Evolutionary conservation across 129 eudicot species (phyloP).

Genomic region (Centrapalus pauciflorus): DNA sequence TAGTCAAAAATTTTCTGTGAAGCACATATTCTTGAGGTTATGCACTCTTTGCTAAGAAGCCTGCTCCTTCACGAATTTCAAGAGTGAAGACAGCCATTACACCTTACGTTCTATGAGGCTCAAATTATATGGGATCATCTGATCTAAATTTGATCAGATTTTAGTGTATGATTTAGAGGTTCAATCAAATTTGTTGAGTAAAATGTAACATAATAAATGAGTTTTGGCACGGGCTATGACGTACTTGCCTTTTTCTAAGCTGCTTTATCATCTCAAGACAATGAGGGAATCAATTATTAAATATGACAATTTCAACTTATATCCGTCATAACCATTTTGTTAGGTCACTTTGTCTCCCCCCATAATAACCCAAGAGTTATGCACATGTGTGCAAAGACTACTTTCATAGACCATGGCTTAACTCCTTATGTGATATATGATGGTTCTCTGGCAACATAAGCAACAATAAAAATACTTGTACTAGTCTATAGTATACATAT

Average conservation of each 20-base stretch:
- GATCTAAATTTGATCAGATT: neutral
- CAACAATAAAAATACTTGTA: neutral
- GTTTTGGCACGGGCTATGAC: too few species aligned
- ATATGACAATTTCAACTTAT: neutral
- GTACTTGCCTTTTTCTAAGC: too few species aligned
- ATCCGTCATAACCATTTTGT: neutral
- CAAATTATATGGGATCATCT: neutral
- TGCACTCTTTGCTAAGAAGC: neutral
- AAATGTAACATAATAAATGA: too few species aligned
- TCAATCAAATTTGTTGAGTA: too few species aligned
- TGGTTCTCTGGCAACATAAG: slow-evolving; percentile 4
- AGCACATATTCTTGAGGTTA: neutral
- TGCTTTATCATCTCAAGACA: too few species aligned
- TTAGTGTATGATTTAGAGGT: neutral
- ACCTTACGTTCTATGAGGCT: neutral
- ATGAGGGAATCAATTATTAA: too few species aligned
- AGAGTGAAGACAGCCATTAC: neutral
- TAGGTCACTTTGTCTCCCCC: neutral
- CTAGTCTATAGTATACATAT: neutral
- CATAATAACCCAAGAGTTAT: neutral
- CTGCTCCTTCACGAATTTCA: neutral
- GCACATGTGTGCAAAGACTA: neutral
- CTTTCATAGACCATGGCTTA: neutral
- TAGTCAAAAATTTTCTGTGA: neutral
- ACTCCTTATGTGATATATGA: neutral